Evolutionary conservation across 2,329 filamentous ascomycete species (phyloP).

Genomic region (Pseudocercospora crystallina): DNA sequence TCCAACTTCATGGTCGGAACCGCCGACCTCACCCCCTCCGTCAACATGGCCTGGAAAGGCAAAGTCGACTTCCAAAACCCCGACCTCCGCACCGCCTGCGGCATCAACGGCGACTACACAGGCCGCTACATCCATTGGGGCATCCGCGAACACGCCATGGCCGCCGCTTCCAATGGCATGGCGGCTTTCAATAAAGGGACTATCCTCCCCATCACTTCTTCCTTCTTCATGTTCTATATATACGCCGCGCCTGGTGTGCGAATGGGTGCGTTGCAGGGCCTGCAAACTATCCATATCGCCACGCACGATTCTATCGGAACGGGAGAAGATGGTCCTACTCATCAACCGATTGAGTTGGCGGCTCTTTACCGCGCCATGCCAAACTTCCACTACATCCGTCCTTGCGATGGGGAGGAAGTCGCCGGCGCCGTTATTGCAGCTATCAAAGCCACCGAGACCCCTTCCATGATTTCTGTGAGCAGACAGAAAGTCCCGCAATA

Average conservation of each 20-base stretch:
- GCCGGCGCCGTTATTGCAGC: constrained; percentile 46
- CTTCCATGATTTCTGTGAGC: constrained; percentile 47
- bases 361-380: constrained; percentile 40
- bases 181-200: constrained; percentile 39
- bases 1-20: constrained; percentile 39
- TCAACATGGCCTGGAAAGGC: constrained; percentile 42
- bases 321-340: constrained; percentile 40
- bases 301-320: constrained; percentile 41
- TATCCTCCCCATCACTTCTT: constrained; percentile 39
- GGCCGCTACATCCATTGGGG: constrained; percentile 58
- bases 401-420: constrained; percentile 38
- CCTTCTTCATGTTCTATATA: constrained; percentile 44
- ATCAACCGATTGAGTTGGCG: constrained; percentile 40
- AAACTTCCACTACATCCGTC: constrained; percentile 40
- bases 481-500: constrained; percentile 45
- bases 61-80: constrained; percentile 53
- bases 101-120: constrained; percentile 55
- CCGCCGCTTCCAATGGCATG: constrained; percentile 47
- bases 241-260: constrained; percentile 39
- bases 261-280: constrained; percentile 39
- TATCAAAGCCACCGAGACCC: constrained; percentile 39
- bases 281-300: constrained; percentile 40
- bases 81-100: constrained; percentile 37
- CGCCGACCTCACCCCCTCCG: constrained; percentile 39
- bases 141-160: constrained; percentile 64